These are phyloP conservation scores for Tremellales sp. DNA, from an alignment of 1,284 basidiomycete genomes.

Conservation along the genomic window DNA sequence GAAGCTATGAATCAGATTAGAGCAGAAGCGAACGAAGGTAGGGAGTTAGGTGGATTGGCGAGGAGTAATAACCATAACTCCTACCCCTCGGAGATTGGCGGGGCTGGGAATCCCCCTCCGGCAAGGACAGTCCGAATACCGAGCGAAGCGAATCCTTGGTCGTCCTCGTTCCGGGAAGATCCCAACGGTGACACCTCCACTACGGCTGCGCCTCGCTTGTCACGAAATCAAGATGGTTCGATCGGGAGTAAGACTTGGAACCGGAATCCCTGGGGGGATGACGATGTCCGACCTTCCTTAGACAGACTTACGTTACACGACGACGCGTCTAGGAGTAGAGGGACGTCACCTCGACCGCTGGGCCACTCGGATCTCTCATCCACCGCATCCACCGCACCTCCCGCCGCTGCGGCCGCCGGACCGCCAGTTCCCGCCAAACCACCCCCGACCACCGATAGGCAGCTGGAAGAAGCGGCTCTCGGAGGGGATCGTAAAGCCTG, in stretches of 20 bases:
- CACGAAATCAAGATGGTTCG: not conserved
- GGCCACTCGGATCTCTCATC: slow-evolving; percentile 1
- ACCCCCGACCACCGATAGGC: slow-evolving; percentile 6
- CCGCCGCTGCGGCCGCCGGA: not conserved
- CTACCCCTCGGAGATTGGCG: slow-evolving; percentile 12
- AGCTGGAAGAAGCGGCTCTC: slow-evolving; percentile 28
- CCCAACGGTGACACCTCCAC: not conserved
- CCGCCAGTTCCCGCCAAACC: not conserved
- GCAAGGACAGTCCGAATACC: slow-evolving; percentile 6
- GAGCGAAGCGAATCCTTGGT: slow-evolving; percentile 22
- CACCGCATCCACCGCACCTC: not conserved
- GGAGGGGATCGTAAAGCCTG: slow-evolving; percentile 41
- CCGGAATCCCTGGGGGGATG: not conserved
- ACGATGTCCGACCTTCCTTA: not conserved
- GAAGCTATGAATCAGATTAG: slow-evolving; percentile 39
- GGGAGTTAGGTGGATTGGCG: not conserved
- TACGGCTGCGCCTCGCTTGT: not conserved
- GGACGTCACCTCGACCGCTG: slow-evolving; percentile 1
- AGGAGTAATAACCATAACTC: not conserved
- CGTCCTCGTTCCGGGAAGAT: no score
- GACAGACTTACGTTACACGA: not conserved
- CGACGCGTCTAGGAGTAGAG: not conserved
- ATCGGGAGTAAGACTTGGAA: not conserved
- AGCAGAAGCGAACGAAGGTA: slow-evolving; percentile 21
- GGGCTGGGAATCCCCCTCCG: slow-evolving; percentile 5